Base-by-base conservation (phyloP, 108 stramenopile species). In the Conticribra guillardii region DNA sequence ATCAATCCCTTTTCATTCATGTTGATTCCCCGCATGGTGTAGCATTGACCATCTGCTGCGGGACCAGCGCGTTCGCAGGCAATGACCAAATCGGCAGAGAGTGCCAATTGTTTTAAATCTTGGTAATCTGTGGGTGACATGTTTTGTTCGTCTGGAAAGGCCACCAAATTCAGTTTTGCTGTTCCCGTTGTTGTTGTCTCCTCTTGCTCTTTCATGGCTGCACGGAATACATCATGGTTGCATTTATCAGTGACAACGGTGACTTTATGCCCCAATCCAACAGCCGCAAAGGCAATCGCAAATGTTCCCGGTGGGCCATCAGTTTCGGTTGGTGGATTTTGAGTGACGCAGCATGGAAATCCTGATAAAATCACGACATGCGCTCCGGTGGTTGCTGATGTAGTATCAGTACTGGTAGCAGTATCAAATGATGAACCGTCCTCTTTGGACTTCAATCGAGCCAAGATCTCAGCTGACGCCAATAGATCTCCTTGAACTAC, bases 31-130 rank as follows among this genome's bases (percentile, higher is more conserved):
- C 88, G 54, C 94, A 95, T 95, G 17, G 94, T 95, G 59, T 89
- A 91, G 76, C 87, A 95, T 17, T 62, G 69, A 9, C 91, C 91
- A 70, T 95, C 94, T 9, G 49, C 49, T 0, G 78, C 86, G 11
- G 88, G 88, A 14, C 94, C 94, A 21, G 94, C 86, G 44, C 94
- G 64, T 75, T 95, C 94, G 50, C 88, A 89, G 1, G 89, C 77
- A 19, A 95, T 64, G 16, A 92, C 52, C 21, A 89, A 56, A 55
- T 85, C 85, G 3, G 32, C 9, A 1, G 54, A n/a, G 2, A 63
- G 53, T 4, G 69, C 81, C 48, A 89, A 60, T 21, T 71, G 60
- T 4, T 46, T 37, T 32, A 95, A 63, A 1, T 85, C 68, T 33
- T 81, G 37, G 37, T 84, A 76, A 22, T 95, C 86, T 22, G 47